Evolutionary conservation across 2,329 filamentous ascomycete genomes (phyloP).

Genomic region (Metarhizium anisopliae): DNA sequence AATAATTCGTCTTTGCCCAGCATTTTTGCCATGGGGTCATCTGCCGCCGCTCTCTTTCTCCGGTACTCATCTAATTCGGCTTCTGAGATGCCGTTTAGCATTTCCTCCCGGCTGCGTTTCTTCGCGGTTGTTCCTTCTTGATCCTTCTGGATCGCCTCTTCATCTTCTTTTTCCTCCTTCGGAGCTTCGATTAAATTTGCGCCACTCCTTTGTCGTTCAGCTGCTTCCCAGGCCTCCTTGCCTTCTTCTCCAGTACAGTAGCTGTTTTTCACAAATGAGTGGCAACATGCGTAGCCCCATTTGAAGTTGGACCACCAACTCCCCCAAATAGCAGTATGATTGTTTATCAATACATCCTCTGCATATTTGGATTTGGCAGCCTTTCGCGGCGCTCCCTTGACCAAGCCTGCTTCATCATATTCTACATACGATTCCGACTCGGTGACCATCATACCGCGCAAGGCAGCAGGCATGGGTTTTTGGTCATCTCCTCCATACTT

Average conservation of each 20-base stretch:
- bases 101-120: constrained; percentile 70
- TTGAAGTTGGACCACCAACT: constrained; percentile 95
- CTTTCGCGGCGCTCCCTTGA: constrained; percentile 78
- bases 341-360: constrained; percentile 81
- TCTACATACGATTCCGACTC: constrained; percentile 86
- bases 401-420: constrained; percentile 81
- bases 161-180: constrained; percentile 15
- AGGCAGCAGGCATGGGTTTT: constrained; percentile 45
- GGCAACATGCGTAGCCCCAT: constrained; percentile 96
- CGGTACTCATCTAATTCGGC: constrained; percentile 83
- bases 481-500: constrained; percentile 69
- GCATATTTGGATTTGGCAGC: constrained; percentile 81
- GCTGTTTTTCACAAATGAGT: constrained; percentile 88
- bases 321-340: constrained; percentile 88
- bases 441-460: constrained; percentile 59
- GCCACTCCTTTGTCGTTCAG: constrained; percentile 51
- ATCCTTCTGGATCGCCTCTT: constrained; percentile 19
- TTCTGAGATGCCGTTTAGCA: constrained; percentile 69
- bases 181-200: constrained; percentile 29
- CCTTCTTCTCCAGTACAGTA: constrained; percentile 94
- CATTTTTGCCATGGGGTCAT: constrained; percentile 82
- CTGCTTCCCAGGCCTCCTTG: constrained; percentile 69
- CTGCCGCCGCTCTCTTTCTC: constrained; percentile 59
- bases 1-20: constrained; percentile 64
- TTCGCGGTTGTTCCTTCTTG: constrained; percentile 32